phyloP scores from a whole-genome alignment of 164 flowering plant genomes.

The Tetrastigma voinierianum region DNA sequence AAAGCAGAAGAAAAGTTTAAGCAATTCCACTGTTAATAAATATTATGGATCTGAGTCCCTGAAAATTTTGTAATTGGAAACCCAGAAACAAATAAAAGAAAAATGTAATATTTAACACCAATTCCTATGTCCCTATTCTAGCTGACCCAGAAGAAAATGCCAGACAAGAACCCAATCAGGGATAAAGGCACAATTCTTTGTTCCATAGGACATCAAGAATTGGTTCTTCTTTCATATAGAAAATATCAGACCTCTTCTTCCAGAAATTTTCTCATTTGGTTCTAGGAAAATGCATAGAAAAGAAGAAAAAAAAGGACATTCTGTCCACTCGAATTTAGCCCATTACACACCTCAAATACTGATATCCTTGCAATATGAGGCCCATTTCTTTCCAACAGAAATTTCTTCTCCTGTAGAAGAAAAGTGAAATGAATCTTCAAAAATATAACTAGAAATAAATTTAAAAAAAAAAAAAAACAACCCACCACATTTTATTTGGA shows the following conservation, averaged over 20 bases:
- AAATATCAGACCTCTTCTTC: neutral
- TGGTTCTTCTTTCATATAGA: too few species aligned
- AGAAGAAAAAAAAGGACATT: neutral
- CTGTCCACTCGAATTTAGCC: neutral
- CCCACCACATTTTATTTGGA: neutral
- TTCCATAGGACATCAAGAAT: too few species aligned
- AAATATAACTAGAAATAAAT: neutral
- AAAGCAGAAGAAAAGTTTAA: neutral
- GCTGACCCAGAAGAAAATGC: too few species aligned
- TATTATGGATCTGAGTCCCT: too few species aligned
- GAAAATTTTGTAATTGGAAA: too few species aligned
- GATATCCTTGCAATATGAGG: constrained; percentile 82
- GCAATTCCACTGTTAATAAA: too few species aligned
- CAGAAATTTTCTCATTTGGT: neutral
- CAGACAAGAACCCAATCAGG: too few species aligned
- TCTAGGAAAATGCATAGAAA: neutral
- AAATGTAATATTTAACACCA: too few species aligned
- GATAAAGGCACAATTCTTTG: too few species aligned
- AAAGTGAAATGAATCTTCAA: neutral
- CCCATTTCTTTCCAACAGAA: constrained; percentile 82
- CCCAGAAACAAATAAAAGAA: too few species aligned
- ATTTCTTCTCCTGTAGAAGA: constrained; percentile 69
- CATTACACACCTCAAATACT: constrained; percentile 70
- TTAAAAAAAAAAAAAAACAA: neutral
- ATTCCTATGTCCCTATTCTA: too few species aligned